phyloP scores from a whole-genome alignment of 192 early-diverging fungal species.

The Anaeromyces robustus region DNA sequence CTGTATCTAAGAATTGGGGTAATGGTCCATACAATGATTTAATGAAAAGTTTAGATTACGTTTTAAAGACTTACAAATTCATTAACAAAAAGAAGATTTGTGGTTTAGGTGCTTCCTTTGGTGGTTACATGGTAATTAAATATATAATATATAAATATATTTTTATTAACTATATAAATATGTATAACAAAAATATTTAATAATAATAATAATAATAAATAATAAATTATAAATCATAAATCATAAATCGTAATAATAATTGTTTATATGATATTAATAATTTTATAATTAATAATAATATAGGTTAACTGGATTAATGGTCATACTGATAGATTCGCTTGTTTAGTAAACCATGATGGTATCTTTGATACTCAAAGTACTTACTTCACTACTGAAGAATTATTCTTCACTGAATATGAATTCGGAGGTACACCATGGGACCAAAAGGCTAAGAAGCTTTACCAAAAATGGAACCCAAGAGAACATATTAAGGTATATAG shows the following conservation, averaged over 20 bases:
- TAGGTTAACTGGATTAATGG: constrained; percentile 78
- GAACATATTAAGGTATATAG: background rate
- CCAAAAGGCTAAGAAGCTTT: constrained; percentile 19
- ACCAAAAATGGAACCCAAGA: constrained; percentile 51
- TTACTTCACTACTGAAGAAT: constrained; percentile 63
- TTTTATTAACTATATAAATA: too few species aligned
- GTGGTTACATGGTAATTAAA: constrained; percentile 40
- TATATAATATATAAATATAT: too few species aligned
- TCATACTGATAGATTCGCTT: constrained; percentile 46
- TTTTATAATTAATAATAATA: background rate
- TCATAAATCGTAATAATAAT: too few species aligned
- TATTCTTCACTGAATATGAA: constrained; percentile 65
- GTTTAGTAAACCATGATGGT: constrained; percentile 59
- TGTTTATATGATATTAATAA: too few species aligned
- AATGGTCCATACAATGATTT: constrained; percentile 55
- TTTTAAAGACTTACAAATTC: constrained; percentile 27
- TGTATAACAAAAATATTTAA: too few species aligned
- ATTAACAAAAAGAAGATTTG: constrained; percentile 37
- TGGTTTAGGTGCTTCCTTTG: constrained; percentile 59
- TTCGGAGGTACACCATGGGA: constrained; percentile 50
- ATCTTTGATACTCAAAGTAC: constrained; percentile 36
- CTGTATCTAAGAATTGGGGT: constrained; percentile 61
- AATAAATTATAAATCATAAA: too few species aligned
- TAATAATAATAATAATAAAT: too few species aligned
- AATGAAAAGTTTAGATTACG: constrained; percentile 50